Evolutionary conservation across 176 grass and related monocot species (phyloP).

Genomic region (Themeda triandra): DNA sequence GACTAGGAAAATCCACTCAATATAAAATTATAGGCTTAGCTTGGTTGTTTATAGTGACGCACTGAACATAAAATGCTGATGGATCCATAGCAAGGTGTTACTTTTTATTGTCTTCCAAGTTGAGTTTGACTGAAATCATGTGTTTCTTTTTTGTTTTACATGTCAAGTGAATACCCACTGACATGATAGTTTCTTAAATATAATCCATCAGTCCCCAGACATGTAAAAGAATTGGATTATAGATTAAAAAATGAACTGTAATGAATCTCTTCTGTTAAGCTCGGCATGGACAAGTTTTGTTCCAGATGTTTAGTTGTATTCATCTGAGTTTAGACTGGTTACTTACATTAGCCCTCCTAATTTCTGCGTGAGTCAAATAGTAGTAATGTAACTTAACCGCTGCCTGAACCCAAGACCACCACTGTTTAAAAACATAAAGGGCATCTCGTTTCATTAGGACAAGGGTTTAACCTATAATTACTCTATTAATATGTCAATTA

Average conservation of each 20-base stretch:
- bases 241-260: neutral
- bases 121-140: conserved; percentile 6
- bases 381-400: neutral
- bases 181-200: conserved; percentile 5
- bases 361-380: neutral
- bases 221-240: neutral
- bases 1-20: neutral
- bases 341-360: neutral
- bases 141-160: neutral
- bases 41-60: neutral
- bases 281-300: neutral
- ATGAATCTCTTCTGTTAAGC: neutral
- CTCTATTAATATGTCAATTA: neutral
- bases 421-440: neutral
- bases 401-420: neutral
- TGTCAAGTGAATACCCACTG: neutral
- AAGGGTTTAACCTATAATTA: neutral
- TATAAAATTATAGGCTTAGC: conserved; percentile 1
- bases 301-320: neutral
- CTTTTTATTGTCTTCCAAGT: conserved; percentile 1
- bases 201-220: neutral
- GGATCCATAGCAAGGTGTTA: neutral
- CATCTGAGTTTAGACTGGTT: neutral
- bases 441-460: neutral
- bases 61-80: neutral